Evolutionary conservation across 805 yeast genomes (phyloP).

Genomic region (Metschnikowia amazonensis): DNA sequence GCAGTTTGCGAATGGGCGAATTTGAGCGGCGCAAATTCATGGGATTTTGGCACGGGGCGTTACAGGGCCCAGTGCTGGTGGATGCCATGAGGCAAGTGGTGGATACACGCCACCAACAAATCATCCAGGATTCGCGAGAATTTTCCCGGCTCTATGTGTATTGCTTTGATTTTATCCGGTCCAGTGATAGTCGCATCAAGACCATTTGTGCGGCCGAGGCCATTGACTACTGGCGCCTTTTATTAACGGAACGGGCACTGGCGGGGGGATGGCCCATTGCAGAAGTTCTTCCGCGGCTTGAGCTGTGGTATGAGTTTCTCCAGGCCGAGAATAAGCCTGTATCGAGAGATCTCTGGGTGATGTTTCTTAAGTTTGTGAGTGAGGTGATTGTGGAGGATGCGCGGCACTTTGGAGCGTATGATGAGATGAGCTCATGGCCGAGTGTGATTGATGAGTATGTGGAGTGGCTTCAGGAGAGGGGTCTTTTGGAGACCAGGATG

Average conservation of each 20-base stretch:
- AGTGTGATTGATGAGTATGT: conserved; percentile 79
- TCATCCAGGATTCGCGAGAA: conserved; percentile 31
- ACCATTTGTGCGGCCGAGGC: conserved; percentile 59
- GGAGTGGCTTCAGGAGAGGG: conserved; percentile 44
- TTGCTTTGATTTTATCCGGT: conserved; percentile 65
- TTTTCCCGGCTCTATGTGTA: conserved; percentile 63
- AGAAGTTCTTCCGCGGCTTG: conserved; percentile 28
- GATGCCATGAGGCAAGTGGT: conserved; percentile 42
- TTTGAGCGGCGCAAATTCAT: conserved; percentile 51
- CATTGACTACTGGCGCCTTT: conserved; percentile 70
- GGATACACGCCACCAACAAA: conserved; percentile 3
- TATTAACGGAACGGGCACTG: conserved; percentile 35
- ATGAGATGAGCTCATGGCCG: conserved; percentile 90
- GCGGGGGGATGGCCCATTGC: neutral
- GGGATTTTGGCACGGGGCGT: conserved; percentile 49
- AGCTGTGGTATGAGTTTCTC: conserved; percentile 60
- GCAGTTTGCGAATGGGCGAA: conserved; percentile 63
- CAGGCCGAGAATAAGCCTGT: conserved; percentile 45
- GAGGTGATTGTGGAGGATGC: conserved; percentile 50
- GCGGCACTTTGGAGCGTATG: conserved; percentile 49
- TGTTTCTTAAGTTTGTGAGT: conserved; percentile 65
- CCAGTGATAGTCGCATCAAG: conserved; percentile 48
- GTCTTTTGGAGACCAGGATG: conserved; percentile 11
- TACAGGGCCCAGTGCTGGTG: conserved; percentile 14
- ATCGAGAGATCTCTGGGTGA: conserved; percentile 78